Evolutionary conservation across 2,329 filamentous ascomycete species (phyloP), one percentile per base, ranked within the genome.

Genomic region (Lojkania enalia): DNA sequence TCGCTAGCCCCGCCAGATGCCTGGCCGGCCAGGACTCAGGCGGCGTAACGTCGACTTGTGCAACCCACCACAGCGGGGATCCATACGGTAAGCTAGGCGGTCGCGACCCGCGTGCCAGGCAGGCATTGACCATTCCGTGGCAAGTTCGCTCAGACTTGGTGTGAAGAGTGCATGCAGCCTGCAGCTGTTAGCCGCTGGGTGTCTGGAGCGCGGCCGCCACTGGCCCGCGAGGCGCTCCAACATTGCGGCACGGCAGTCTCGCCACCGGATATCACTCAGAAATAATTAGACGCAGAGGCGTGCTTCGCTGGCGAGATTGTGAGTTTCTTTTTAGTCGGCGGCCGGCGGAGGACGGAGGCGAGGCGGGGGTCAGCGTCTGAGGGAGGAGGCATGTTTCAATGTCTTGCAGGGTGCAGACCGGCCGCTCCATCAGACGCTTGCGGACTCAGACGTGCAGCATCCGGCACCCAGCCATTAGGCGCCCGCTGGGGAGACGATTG

Each of bases 281-380:
- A 41, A 35, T 52, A 37, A 56, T 55, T 66, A 65, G 58, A 60
- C 63, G 63, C 64, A 65, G 40, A 42, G 39, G 33, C 38, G 39
- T 57, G 55, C 46, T 53, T 45, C 43, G 59, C 52, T 52, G 55
- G 54, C 48, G 51, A 59, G 58, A 58, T 60, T 57, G 49, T 43
- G 14, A 39, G 38, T 35, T 25, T 25, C 37, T 16, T 38, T 51
- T 44, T 39, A 38, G 42, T 39, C 42, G 45, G 45, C 31, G 35
- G 32, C 51, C 42, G 50, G 46, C 48, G 54, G 52, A 51, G 43
- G 35, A 42, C 45, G 35, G 49, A 39, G 51, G 46, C 49, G 48
- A 20, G 44, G 51, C 31, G 36, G 25, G n/a, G 35, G 42, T 36
- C 44, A 40, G 54, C 58, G 57, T 45, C 49, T 60, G 60, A 52